A percentile compares a stretch with the other conserved stretches of the same genome.
phyloP scores from a whole-genome alignment of 805 yeast species.

The Candida vartiovaarae region DNA sequence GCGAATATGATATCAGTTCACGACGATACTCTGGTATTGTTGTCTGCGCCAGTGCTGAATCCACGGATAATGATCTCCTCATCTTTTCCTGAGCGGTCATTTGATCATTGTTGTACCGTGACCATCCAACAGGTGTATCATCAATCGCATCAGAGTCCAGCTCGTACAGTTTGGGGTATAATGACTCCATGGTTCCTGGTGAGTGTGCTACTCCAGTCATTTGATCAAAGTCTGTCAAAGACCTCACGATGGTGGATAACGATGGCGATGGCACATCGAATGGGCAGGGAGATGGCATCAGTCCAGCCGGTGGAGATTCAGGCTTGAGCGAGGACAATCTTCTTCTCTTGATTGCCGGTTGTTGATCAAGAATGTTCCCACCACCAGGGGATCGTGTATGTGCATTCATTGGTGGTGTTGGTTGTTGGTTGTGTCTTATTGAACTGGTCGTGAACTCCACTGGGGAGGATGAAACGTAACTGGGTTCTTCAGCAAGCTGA shows the following conservation, averaged over 20 bases:
- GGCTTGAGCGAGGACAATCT: not conserved
- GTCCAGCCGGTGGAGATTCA: not conserved
- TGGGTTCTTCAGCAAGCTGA: not conserved
- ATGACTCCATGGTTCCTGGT: slow-evolving; percentile 14
- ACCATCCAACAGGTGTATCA: not conserved
- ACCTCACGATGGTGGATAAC: slow-evolving; percentile 15
- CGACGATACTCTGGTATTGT: slow-evolving; percentile 20
- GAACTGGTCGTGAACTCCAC: not conserved
- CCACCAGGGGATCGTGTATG: no score
- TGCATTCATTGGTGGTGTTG: no score
- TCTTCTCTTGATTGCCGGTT: not conserved
- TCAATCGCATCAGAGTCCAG: slow-evolving; percentile 7
- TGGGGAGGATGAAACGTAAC: not conserved
- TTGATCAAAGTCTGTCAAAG: slow-evolving; percentile 21
- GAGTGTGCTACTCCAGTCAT: slow-evolving; percentile 10
- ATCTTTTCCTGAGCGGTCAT: not conserved
- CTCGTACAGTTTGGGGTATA: slow-evolving; percentile 7
- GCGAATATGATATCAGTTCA: slow-evolving; percentile 15
- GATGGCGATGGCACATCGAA: slow-evolving; percentile 12
- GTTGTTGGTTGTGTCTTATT: not conserved
- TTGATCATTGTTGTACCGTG: not conserved
- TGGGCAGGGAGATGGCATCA: not conserved
- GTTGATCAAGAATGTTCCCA: not conserved
- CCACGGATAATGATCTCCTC: slow-evolving; percentile 15
- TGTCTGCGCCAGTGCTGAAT: slow-evolving; percentile 11